phyloP scores from a whole-genome alignment of 2,329 filamentous ascomycete genomes.

The Aspergillus ibericus region DNA sequence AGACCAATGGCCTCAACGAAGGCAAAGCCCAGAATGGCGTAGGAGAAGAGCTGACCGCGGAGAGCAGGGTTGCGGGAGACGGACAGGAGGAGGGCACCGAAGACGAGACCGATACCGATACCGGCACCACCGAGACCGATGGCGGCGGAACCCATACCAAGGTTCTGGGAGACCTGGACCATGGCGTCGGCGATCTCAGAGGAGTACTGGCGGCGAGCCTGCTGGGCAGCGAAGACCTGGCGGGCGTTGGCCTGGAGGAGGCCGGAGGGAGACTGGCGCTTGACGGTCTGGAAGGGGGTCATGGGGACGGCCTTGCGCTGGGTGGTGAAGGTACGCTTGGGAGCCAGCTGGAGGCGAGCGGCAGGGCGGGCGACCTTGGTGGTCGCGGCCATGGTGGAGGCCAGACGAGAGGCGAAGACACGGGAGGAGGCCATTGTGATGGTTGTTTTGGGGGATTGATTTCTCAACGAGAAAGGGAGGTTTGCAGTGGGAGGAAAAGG shows the following conservation, averaged over 20 bases:
- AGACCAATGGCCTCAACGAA: conserved; percentile 82
- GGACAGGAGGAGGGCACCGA: conserved; percentile 83
- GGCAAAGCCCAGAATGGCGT: conserved; percentile 93
- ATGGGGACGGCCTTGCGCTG: conserved; percentile 37
- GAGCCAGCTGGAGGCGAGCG: conserved; percentile 64
- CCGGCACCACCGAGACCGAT: conserved; percentile 70
- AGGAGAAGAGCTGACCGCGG: conserved; percentile 93
- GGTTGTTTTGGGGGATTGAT: conserved; percentile 34
- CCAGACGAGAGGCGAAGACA: conserved; percentile 75
- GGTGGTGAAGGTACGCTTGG: conserved; percentile 68
- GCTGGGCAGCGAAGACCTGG: conserved; percentile 58
- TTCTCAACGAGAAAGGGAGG: conserved; percentile 18
- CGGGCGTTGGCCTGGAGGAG: conserved; percentile 67
- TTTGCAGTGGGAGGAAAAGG: conserved; percentile 24
- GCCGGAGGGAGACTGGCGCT: conserved; percentile 69
- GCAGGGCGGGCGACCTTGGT: conserved; percentile 78
- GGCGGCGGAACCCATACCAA: conserved; percentile 85
- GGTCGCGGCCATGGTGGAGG: conserved; percentile 65
- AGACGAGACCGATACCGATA: conserved; percentile 92
- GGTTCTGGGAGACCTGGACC: conserved; percentile 87
- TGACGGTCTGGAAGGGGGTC: conserved; percentile 69
- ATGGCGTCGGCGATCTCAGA: conserved; percentile 82
- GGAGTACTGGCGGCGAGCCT: conserved; percentile 74
- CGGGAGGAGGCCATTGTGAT: conserved; percentile 78
- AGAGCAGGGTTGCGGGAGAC: conserved; percentile 93